phyloP scores from a whole-genome alignment of 495 filamentous ascomycete species.

The Gamarada debralockiae region DNA sequence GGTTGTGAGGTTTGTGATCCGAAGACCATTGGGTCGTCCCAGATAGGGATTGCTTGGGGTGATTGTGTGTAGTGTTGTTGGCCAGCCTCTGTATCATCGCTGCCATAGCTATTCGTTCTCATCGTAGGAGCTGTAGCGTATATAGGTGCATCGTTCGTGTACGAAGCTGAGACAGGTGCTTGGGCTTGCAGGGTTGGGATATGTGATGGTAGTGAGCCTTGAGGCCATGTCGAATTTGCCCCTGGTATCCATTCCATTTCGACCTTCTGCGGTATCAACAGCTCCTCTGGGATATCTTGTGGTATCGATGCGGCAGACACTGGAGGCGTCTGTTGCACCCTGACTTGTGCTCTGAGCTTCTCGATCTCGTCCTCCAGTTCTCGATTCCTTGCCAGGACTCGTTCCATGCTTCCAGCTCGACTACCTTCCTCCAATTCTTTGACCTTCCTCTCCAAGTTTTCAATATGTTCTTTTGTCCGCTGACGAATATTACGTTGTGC shows the following conservation, averaged over 20 bases:
- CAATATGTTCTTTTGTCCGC: conserved; percentile 80
- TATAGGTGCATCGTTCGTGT: neutral
- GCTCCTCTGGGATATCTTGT: conserved; percentile 15
- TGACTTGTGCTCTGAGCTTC: conserved; percentile 38
- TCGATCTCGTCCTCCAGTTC: conserved; percentile 51
- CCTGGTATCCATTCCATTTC: conserved; percentile 20
- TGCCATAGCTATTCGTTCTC: neutral
- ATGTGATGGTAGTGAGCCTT: too few species aligned
- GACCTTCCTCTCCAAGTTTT: conserved; percentile 67
- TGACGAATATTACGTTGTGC: conserved; percentile 84
- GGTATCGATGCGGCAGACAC: neutral
- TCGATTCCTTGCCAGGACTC: conserved; percentile 47
- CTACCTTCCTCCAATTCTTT: conserved; percentile 43
- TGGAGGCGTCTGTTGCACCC: conserved; percentile 1
- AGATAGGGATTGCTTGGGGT: conserved; percentile 13
- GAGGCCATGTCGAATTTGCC: neutral
- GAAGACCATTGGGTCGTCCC: conserved; percentile 20
- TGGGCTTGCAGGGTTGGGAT: neutral
- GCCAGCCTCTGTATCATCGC: conserved; percentile 10
- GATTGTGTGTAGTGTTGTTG: conserved; percentile 12
- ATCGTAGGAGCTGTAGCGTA: neutral
- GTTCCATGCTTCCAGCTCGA: conserved; percentile 42
- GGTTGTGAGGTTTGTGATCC: conserved; percentile 1
- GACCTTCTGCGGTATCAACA: conserved; percentile 19
- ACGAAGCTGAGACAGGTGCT: neutral